Conservation (phyloP, 352 stramenopile genomes). For the Pythium folliculosum region DNA sequence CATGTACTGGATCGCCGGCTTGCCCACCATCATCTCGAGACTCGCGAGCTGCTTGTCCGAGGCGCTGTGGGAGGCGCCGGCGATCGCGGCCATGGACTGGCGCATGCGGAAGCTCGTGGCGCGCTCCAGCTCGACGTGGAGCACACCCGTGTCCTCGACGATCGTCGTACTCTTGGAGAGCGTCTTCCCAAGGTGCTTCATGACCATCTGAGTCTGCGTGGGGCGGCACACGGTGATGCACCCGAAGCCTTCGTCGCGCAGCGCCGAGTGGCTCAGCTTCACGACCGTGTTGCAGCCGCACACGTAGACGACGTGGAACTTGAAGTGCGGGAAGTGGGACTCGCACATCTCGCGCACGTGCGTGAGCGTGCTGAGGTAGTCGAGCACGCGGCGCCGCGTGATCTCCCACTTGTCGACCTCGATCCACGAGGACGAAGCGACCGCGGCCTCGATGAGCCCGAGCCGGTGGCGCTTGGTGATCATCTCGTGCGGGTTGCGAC, state of each 20-base stretch:
- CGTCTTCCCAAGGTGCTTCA: constrained; percentile 70
- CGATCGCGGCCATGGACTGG: constrained; percentile 41
- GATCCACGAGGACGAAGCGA: constrained; percentile 75
- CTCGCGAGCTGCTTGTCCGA: constrained; percentile 22
- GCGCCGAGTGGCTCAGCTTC: constrained; percentile 71
- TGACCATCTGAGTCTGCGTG: constrained; percentile 67
- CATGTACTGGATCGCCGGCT: constrained; percentile 66
- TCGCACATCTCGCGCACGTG: constrained; percentile 80
- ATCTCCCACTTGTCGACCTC: constrained; percentile 88
- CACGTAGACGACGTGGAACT: constrained; percentile 77
- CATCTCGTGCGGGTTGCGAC: constrained; percentile 71
- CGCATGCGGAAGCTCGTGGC: constrained; percentile 68
- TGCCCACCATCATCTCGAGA: constrained; percentile 75
- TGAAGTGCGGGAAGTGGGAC: constrained; percentile 55
- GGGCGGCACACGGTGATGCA: constrained; percentile 70
- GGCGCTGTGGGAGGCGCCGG: background rate
- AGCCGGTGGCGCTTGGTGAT: constrained; percentile 72
- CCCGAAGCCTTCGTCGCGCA: constrained; percentile 67
- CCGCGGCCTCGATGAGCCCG: constrained; percentile 61
- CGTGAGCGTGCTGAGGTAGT: constrained; percentile 76
- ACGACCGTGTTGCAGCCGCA: constrained; percentile 80
- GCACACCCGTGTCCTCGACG: constrained; percentile 68
- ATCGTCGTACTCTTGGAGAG: constrained; percentile 62
- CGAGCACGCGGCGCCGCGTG: constrained; percentile 64
- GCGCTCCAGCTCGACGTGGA: constrained; percentile 66